These are phyloP conservation scores for Trichophyton mentagrophytes DNA, from an alignment of 2,329 filamentous ascomycete species.

Conservation along the genomic window DNA sequence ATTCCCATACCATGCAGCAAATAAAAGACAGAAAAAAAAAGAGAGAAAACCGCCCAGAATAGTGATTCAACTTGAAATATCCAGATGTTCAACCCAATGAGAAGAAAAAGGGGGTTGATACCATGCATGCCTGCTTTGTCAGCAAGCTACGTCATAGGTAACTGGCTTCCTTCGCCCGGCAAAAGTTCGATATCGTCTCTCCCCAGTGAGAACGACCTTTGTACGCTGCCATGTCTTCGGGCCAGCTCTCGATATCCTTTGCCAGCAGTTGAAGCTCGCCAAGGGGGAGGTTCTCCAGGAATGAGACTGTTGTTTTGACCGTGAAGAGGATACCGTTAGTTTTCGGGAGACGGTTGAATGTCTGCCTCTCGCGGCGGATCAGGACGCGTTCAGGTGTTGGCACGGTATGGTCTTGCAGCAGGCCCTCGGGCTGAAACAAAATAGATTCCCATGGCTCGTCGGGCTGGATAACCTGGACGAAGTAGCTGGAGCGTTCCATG, in stretches of 20 bases:
- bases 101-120: not conserved
- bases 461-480: constrained; percentile 36
- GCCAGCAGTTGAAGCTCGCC: constrained; percentile 32
- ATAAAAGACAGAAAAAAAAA: not conserved
- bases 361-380: constrained; percentile 39
- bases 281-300: constrained; percentile 29
- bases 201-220: constrained; percentile 37
- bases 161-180: constrained; percentile 11
- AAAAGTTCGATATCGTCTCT: constrained; percentile 26
- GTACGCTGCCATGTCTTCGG: constrained; percentile 33
- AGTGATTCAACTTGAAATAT: not conserved
- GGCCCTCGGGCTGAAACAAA: constrained; percentile 33
- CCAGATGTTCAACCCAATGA: not conserved
- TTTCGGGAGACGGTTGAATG: constrained; percentile 35
- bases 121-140: not conserved
- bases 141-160: constrained; percentile 4
- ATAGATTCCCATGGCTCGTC: constrained; percentile 28
- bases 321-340: constrained; percentile 38
- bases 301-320: constrained; percentile 36
- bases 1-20: not conserved
- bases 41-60: not conserved
- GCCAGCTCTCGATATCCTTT: constrained; percentile 36
- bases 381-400: constrained; percentile 30
- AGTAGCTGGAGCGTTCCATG: constrained; percentile 40
- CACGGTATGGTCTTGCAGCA: constrained; percentile 28